Conservation (phyloP, 306 rosid genomes). For the Rosa rugosa region DNA sequence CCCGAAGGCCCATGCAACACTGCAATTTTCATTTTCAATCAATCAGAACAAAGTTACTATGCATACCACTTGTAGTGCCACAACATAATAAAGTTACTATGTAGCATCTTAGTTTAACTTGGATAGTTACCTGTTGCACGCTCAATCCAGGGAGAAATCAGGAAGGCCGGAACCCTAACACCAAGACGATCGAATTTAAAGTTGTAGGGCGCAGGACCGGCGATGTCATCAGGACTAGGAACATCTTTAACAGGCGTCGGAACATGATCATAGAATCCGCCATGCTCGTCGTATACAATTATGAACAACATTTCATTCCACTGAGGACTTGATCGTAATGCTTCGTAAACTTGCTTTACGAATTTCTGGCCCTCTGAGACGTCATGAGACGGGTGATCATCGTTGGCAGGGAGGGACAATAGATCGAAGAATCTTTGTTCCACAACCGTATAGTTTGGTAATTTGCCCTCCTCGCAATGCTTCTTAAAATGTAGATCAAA, state of each 20-base stretch:
- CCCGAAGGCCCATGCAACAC: constrained; percentile 58
- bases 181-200: constrained; percentile 69
- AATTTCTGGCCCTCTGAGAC: constrained; percentile 65
- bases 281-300: constrained; percentile 74
- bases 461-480: constrained; percentile 62
- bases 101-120: not conserved
- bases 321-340: constrained; percentile 65
- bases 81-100: not conserved
- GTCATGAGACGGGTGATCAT: constrained; percentile 85
- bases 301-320: constrained; percentile 73
- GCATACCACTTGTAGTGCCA: not conserved
- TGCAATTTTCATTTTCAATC: constrained; percentile 13
- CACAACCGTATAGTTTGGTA: constrained; percentile 74
- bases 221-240: constrained; percentile 60
- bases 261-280: constrained; percentile 77
- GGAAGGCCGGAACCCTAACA: constrained; percentile 59
- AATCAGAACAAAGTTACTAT: not conserved
- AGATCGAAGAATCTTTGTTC: constrained; percentile 65
- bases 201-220: constrained; percentile 49
- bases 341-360: constrained; percentile 62
- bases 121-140: constrained; percentile 47
- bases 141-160: constrained; percentile 76
- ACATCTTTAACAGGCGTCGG: constrained; percentile 55
- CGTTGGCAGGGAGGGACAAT: constrained; percentile 46
- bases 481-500: constrained; percentile 56